phyloP scores from a whole-genome alignment of 768 basidiomycete species.

The Tubosaeta sp. region DNA sequence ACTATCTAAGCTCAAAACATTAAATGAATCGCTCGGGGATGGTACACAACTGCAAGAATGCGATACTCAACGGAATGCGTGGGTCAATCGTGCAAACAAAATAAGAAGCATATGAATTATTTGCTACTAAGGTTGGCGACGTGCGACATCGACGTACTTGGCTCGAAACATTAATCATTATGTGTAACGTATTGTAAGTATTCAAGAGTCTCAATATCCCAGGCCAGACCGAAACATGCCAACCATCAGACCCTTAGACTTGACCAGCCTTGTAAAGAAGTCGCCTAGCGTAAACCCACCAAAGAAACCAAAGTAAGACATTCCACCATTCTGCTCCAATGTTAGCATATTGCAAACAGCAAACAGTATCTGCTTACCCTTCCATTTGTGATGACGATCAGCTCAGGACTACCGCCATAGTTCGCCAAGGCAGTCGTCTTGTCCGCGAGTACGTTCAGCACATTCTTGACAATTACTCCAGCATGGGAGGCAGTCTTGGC shows the following conservation, averaged over 20 bases:
- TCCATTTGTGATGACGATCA: conserved; percentile 51
- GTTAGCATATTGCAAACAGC: conserved; percentile 2
- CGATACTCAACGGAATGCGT: no score
- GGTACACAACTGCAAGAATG: no score
- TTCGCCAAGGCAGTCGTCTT: conserved; percentile 27
- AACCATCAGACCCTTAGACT: conserved; percentile 34
- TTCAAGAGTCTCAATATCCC: conserved; percentile 16
- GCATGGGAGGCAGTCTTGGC: conserved; percentile 46
- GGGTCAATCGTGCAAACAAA: no score
- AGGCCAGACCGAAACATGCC: conserved; percentile 25
- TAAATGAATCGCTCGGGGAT: no score
- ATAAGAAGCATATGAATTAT: no score
- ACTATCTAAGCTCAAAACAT: no score
- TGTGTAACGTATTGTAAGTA: no score
- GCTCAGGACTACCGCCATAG: conserved; percentile 49
- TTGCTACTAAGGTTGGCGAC: no score
- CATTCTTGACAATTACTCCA: conserved; percentile 44
- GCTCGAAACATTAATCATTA: conserved; percentile 13
- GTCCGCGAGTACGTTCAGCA: conserved; percentile 41
- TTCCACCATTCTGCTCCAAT: conserved; percentile 37
- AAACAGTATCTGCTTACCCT: conserved; percentile 36
- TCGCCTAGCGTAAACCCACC: conserved; percentile 45
- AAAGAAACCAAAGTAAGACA: conserved; percentile 36
- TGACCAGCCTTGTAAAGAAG: conserved; percentile 39
- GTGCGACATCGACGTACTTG: no score